Evolutionary conservation across 352 stramenopile species (phyloP).

Genomic region (Phytophthora hybrid): DNA sequence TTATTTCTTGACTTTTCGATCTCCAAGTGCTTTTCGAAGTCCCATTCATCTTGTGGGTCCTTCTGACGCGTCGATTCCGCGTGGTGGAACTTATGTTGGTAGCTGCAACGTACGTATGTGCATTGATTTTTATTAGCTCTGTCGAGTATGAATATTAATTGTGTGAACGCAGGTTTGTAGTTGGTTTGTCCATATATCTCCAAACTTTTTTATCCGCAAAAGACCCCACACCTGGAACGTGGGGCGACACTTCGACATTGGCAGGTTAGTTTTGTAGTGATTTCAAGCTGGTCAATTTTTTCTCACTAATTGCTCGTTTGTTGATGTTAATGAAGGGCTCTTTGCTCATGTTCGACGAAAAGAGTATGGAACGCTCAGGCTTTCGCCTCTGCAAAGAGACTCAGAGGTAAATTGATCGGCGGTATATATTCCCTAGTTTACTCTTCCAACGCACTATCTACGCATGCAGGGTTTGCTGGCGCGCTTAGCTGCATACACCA

Average conservation of each 20-base stretch:
- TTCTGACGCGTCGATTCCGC: conserved; percentile 31
- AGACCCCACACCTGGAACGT: conserved; percentile 71
- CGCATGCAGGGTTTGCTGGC: conserved; percentile 27
- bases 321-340: conserved; percentile 30
- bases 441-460: background rate
- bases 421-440: background rate
- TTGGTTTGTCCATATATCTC: conserved; percentile 44
- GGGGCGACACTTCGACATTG: conserved; percentile 89
- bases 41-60: conserved; percentile 79
- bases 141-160: background rate
- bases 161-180: conserved; percentile 36
- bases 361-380: conserved; percentile 93
- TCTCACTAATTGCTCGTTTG: background rate
- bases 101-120: conserved; percentile 33
- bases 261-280: conserved; percentile 61
- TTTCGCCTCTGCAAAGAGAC: conserved; percentile 75
- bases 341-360: conserved; percentile 75
- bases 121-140: background rate
- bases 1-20: background rate
- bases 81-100: conserved; percentile 32
- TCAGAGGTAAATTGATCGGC: conserved; percentile 41
- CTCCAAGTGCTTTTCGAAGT: conserved; percentile 88
- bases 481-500: conserved; percentile 39
- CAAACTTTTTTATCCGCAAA: conserved; percentile 43
- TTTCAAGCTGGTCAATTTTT: background rate